phyloP scores from a whole-genome alignment of 257 asterid species.

The Scutellaria barbata region DNA sequence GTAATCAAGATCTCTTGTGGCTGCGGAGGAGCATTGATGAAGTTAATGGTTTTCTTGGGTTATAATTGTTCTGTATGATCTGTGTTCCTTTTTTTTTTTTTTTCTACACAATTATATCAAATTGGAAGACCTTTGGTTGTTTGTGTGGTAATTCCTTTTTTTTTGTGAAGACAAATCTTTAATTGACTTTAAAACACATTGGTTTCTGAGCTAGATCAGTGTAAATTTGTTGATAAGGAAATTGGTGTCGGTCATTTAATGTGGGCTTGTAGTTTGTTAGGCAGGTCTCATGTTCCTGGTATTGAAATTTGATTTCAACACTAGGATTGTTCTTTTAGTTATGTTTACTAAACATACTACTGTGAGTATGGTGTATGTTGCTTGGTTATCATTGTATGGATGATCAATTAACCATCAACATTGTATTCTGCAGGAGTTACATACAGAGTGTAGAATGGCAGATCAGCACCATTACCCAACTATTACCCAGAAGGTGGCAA shows the following conservation, averaged over 20 bases:
- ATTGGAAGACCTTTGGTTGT: neutral
- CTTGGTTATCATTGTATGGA: neutral
- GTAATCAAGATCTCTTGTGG: too few relatives aligned
- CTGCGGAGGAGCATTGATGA: too few relatives aligned
- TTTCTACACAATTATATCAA: too few relatives aligned
- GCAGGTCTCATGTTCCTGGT: neutral
- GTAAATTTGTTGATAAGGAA: neutral
- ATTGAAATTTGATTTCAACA: neutral
- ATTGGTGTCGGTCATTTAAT: neutral
- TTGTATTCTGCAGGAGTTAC: constrained; percentile 34
- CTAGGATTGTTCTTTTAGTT: neutral
- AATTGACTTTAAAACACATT: neutral
- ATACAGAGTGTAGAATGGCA: constrained; percentile 47
- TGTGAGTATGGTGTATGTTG: neutral
- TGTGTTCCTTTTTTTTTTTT: too few relatives aligned
- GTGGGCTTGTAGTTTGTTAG: neutral
- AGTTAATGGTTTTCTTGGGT: too few relatives aligned
- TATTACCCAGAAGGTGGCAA: constrained; percentile 70
- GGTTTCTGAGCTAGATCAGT: neutral
- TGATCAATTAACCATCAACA: constrained; percentile 19
- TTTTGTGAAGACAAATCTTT: neutral
- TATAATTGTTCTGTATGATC: too few relatives aligned
- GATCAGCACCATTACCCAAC: constrained; percentile 65
- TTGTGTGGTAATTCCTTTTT: neutral
- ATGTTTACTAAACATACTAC: neutral